Evolutionary conservation across 1,284 basidiomycete species (phyloP), one percentile per base, ranked within the genome.

Genomic region (Leccinum griseonigrum): DNA sequence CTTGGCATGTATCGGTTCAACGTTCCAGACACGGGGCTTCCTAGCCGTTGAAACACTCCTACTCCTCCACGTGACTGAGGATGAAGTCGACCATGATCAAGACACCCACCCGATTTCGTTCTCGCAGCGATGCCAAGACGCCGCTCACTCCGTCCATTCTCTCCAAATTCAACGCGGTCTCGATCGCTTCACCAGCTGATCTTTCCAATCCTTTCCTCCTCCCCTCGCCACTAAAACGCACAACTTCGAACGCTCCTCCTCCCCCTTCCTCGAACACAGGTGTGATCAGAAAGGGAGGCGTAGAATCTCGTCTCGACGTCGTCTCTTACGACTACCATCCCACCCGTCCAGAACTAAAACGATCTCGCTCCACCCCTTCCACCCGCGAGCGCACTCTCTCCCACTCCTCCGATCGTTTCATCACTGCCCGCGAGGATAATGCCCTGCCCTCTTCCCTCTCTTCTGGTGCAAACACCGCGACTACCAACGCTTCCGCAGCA

Each of bases 241-340:
- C 81, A 1, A 79, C 82, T 0, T 77, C 79, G 50, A 68, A 76
- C 2, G 80, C 85, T 50, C 76, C 81, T 22, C 77, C 85, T 40
- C 81, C 81, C 0, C 84, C 89, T 5, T 79, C 84, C 54, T 79
- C 83, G 2, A 88, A 91, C 68, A 86, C 87, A 0, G 84, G 80
- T 62, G 81, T 92, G 10, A 85, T 92, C 63, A 78, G 88, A 34
- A 89, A 85, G 64, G 91, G 90, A 34, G 90, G 90, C 6, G 75
- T 91, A 14, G 91, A 92, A 72, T 88, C 86, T 64, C 80, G 88
- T 63, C 76, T 92, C 26, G 86, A 92, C 57, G 86, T 91, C 26
- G 83, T 92, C 59, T 85, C 85, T 1, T 78, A 81, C 48, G 85
- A 86, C 66, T 84, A 85, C 65, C 81, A 53, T 77, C 84, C 60